Evolutionary conservation across 345 rosid species (phyloP), one percentile per base, ranked within the genome.

Genomic region (Geranium brycei): DNA sequence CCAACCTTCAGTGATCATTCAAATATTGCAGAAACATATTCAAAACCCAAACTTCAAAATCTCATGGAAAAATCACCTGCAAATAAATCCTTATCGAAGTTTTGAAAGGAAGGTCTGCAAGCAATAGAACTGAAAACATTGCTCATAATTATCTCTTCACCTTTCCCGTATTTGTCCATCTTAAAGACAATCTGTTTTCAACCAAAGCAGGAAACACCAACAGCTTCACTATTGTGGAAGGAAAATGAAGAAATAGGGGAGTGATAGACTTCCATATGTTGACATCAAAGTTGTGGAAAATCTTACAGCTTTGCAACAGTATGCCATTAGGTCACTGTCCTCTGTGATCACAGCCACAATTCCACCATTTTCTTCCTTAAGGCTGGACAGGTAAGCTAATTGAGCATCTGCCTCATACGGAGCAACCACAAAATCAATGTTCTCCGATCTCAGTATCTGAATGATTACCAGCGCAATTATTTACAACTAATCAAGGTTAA

Each of bases 351-450:
- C 95, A 51, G 95, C 91, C 19, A 69, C 78, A 70, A 89, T 71
- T 40, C 96, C 98, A n/a, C 91, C 96, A 60, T 81, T 68, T 68
- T 72, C 91, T 31, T 71, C 74, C 62, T 78, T 83, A 57, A 87
- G 84, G 71, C 85, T 80, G 60, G 88, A 78, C 61, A 89, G 69
- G 66, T 91, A 84, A 18, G 95, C 96, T 71, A 91, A 75, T 72
- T 91, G 95, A 70, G 96, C 98, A 83, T 91, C 98, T 47, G 98
- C 98, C 81, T 91, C 95, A 15, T 91, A 89, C 3, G 98, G 98
- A 66, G 95, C 98, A 73, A 89, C 98, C 69, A 91, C 80, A 73
- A 80, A 91, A 76, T 91, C 92, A 57, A 91, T 68, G 47, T 87
- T 82, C 76, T 87, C 90, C 47, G 78, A 80, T 74, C 76, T 89